These are phyloP conservation scores for Phoma herbarum DNA, from an alignment of 2,329 filamentous ascomycete genomes.

Conservation along the genomic window DNA sequence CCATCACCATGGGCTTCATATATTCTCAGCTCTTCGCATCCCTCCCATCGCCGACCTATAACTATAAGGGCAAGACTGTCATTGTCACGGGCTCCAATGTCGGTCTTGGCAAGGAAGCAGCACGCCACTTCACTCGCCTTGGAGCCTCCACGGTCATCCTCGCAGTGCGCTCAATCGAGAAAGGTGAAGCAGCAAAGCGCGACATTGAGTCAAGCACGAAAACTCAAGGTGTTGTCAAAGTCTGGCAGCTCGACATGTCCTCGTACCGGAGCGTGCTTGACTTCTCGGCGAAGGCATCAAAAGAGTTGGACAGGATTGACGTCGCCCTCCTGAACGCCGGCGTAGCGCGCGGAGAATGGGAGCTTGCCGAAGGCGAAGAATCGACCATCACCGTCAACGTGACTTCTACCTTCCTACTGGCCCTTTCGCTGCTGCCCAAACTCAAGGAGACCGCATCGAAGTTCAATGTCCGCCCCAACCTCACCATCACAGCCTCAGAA, in stretches of 20 bases:
- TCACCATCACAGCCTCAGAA: conserved; percentile 27
- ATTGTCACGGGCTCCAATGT: conserved; percentile 53
- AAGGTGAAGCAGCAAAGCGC: conserved; percentile 40
- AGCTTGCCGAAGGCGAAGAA: conserved; percentile 40
- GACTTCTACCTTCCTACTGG: conserved; percentile 59
- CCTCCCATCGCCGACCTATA: conserved; percentile 26
- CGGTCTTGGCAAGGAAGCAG: conserved; percentile 46
- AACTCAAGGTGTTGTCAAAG: conserved; percentile 27
- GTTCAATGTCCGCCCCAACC: conserved; percentile 23
- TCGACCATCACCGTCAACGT: conserved; percentile 64
- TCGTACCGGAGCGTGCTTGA: conserved; percentile 28
- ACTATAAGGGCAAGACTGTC: conserved; percentile 46
- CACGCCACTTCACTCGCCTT: conserved; percentile 38
- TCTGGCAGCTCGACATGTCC: conserved; percentile 39
- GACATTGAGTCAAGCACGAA: conserved; percentile 31
- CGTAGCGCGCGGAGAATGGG: conserved; percentile 30
- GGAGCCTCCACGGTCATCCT: conserved; percentile 41
- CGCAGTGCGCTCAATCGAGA: conserved; percentile 39
- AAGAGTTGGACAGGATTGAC: conserved; percentile 40
- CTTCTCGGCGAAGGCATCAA: conserved; percentile 30
- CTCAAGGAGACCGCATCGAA: conserved; percentile 31
- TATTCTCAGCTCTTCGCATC: conserved; percentile 43
- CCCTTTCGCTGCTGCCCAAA: conserved; percentile 55
- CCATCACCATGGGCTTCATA: conserved; percentile 9
- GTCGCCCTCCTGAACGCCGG: conserved; percentile 49